Base-by-base conservation (phyloP, 176 grass and related monocot species). In the Cocos nucifera region DNA sequence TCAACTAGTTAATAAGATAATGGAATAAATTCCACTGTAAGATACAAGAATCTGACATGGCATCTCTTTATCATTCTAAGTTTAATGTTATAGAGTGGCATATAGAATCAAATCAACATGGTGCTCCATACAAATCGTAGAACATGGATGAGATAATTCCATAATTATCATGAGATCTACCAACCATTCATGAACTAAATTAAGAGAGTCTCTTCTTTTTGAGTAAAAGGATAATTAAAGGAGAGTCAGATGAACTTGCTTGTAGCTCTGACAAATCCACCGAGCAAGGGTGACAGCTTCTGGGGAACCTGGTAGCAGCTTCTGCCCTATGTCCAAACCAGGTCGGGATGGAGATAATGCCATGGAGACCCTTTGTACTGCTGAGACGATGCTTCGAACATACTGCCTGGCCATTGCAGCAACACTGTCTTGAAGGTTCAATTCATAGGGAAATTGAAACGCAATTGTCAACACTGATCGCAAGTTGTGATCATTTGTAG, bases 191-290 rank as follows among this genome's bases (percentile, higher is more conserved):
- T 8, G 19, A 50, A 51, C 44, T 17, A 25, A 6, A 50, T 7
- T 50, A 17, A 64, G 4, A 26, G 32, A 17, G 0, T 6, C 19
- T 44, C 4, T 44, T 12, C 8, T 44, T 44, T 44, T 14, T 10
- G 9, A 44, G 35, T 44, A 44, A 44, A 44, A 44, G 35, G 35
- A 12, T 51, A 64, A 65, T 52, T 20, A 29, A 58, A 30, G n/a
- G 8, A 26, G 22, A 72, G n/a, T 28, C 39, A 19, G 51, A 24
- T 77, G 9, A 54, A 70, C 77, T 71, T 93, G 89, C 93, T 78
- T 85, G 73, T 98, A 92, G 73, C 93, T 98, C 56, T 78, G 80
- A 75, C 80, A 92, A 70, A 98, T 86, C 93, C 93, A 98, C 63
- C 64, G 73, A 75, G 85, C 80, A 22, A 98, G 72, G 69, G 87